These are phyloP conservation scores for Dioszegia hungarica DNA, from an alignment of 768 basidiomycete genomes.

Conservation along the genomic window DNA sequence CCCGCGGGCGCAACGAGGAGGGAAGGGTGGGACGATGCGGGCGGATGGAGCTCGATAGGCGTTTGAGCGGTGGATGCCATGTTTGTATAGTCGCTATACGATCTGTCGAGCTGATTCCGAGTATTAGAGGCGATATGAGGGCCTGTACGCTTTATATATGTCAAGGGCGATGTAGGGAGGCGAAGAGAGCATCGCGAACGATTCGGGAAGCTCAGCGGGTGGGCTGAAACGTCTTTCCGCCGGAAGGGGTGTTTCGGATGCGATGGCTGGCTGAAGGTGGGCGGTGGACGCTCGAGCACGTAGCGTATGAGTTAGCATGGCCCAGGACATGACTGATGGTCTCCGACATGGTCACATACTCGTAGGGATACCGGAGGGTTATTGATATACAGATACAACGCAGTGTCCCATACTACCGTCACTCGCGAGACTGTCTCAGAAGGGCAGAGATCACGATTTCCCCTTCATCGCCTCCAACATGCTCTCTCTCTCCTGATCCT, in stretches of 20 bases:
- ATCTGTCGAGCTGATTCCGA: neutral
- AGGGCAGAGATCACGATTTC: too few relatives aligned
- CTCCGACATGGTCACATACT: too few relatives aligned
- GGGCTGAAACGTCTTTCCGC: neutral
- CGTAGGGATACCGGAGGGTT: too few relatives aligned
- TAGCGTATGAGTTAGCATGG: too few relatives aligned
- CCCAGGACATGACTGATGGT: too few relatives aligned
- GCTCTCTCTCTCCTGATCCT: conserved; percentile 11
- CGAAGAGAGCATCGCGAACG: too few relatives aligned
- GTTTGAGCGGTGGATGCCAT: conserved; percentile 2
- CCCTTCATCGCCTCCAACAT: conserved; percentile 19
- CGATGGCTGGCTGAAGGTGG: neutral
- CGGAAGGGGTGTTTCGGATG: neutral
- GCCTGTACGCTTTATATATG: too few relatives aligned
- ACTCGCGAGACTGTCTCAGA: too few relatives aligned
- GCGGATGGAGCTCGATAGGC: conserved; percentile 24
- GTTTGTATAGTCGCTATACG: neutral
- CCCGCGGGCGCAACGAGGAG: conserved; percentile 11
- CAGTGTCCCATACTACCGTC: too few relatives aligned
- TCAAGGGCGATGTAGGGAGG: too few relatives aligned
- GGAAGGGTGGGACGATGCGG: conserved; percentile 31
- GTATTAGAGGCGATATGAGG: neutral
- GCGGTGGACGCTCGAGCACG: too few relatives aligned
- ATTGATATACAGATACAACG: too few relatives aligned
- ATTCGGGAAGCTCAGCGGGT: neutral